phyloP scores from a whole-genome alignment of 495 filamentous ascomycete genomes.

The Penicillium simplicissimum region DNA sequence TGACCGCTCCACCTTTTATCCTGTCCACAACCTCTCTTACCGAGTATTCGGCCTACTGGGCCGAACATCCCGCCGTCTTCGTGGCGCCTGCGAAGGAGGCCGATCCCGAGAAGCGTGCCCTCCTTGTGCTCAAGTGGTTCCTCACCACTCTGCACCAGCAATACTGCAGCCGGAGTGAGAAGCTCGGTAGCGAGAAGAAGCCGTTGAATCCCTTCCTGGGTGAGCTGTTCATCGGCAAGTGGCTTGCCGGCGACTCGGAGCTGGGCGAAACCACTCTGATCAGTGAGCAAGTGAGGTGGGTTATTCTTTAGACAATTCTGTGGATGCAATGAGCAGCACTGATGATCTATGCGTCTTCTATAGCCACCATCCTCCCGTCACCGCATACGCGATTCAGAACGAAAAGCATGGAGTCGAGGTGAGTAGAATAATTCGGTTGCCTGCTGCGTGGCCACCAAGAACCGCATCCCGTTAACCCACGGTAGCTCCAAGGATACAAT shows the following conservation, averaged over 20 bases:
- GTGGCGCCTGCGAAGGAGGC: constrained; percentile 79
- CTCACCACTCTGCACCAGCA: constrained; percentile 93
- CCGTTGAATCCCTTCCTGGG: constrained; percentile 90
- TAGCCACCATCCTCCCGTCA: constrained; percentile 96
- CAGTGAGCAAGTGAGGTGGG: constrained; percentile 80
- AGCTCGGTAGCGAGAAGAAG: constrained; percentile 95
- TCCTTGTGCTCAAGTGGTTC: constrained; percentile 96
- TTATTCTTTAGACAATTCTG: background rate
- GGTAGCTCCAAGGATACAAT: constrained; percentile 86
- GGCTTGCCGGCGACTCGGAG: constrained; percentile 60
- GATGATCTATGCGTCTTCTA: constrained; percentile 10
- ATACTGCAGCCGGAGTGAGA: constrained; percentile 87
- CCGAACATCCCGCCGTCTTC: constrained; percentile 86
- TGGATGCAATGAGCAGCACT: background rate
- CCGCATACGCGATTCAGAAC: constrained; percentile 91
- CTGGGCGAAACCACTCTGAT: constrained; percentile 69
- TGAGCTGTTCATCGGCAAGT: constrained; percentile 86
- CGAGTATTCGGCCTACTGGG: constrained; percentile 97
- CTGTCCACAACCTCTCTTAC: constrained; percentile 86
- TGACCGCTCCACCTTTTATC: constrained; percentile 96
- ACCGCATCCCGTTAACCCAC: constrained; percentile 4
- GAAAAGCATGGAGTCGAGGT: constrained; percentile 74
- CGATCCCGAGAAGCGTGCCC: constrained; percentile 78
- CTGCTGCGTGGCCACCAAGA: background rate
- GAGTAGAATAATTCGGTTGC: constrained; percentile 16